These are phyloP conservation scores for Mucor ambiguus DNA, from an alignment of 371 early-diverging fungal genomes.

Conservation along the genomic window DNA sequence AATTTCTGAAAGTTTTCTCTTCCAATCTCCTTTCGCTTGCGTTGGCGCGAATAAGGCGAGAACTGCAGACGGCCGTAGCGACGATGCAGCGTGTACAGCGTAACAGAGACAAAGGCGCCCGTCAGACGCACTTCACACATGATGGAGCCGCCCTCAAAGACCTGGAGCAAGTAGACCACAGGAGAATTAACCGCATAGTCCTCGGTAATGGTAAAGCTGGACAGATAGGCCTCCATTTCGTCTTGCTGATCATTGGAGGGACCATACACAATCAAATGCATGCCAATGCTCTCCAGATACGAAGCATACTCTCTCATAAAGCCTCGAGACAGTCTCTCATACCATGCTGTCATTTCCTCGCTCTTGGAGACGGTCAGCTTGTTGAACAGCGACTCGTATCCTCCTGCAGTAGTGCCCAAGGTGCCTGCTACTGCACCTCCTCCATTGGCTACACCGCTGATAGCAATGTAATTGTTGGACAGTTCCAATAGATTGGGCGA, in stretches of 20 bases:
- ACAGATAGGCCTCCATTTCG: conserved; percentile 33
- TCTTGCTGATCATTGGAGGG: conserved; percentile 29
- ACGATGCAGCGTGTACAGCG: conserved; percentile 73
- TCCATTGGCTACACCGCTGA: neutral
- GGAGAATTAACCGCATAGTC: conserved; percentile 49
- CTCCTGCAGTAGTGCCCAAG: too few species aligned
- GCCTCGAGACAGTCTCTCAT: conserved; percentile 54
- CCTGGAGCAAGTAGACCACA: conserved; percentile 68
- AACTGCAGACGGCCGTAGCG: conserved; percentile 59
- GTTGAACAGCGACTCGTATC: conserved; percentile 19
- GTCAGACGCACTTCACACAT: conserved; percentile 78
- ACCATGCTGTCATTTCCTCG: conserved; percentile 53
- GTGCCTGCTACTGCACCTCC: neutral
- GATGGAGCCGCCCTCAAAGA: conserved; percentile 67
- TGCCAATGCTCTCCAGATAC: conserved; percentile 71
- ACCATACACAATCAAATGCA: conserved; percentile 60
- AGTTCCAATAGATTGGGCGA: conserved; percentile 1
- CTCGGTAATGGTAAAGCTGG: conserved; percentile 38
- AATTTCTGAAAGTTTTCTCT: conserved; percentile 62
- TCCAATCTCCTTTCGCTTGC: conserved; percentile 38
- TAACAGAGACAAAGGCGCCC: conserved; percentile 71
- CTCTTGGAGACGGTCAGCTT: conserved; percentile 9
- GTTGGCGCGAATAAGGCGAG: conserved; percentile 53
- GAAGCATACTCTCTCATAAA: conserved; percentile 69
- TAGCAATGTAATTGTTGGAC: neutral